These are phyloP conservation scores for Boletus sensibilis DNA, from an alignment of 768 basidiomycete species.

Conservation along the genomic window DNA sequence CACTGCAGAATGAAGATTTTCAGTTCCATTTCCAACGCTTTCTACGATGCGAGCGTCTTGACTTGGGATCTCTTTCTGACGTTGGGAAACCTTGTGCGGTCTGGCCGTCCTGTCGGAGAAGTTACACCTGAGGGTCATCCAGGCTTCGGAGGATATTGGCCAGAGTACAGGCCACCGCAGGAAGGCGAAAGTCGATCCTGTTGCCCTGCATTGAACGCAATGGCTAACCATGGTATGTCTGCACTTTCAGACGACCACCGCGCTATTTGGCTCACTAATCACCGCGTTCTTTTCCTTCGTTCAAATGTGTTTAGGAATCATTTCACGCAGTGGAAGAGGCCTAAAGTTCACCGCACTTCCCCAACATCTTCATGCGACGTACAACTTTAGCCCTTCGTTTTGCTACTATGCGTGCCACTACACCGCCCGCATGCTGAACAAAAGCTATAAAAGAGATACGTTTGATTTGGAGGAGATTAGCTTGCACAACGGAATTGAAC, in stretches of 20 bases:
- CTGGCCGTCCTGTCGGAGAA: conserved; percentile 42
- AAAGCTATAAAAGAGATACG: conserved; percentile 52
- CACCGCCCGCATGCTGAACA: conserved; percentile 55
- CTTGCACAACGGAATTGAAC: conserved; percentile 18
- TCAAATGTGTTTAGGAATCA: conserved; percentile 29
- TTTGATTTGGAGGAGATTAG: conserved; percentile 52
- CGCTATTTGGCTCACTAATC: background rate
- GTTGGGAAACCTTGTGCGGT: conserved; percentile 11
- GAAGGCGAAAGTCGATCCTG: conserved; percentile 66
- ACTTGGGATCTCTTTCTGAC: conserved; percentile 16
- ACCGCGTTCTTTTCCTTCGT: background rate
- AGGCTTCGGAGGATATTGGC: conserved; percentile 64
- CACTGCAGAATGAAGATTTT: conserved; percentile 6
- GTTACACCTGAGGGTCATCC: conserved; percentile 54
- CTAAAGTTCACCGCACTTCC: conserved; percentile 54
- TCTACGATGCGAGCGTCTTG: background rate
- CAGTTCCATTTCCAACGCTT: conserved; percentile 7
- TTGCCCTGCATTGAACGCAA: conserved; percentile 71
- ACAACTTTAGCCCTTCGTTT: conserved; percentile 69
- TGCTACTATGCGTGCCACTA: conserved; percentile 61
- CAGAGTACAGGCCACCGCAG: conserved; percentile 56
- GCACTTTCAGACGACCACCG: conserved; percentile 41
- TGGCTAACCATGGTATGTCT: conserved; percentile 78
- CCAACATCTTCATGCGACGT: conserved; percentile 47
- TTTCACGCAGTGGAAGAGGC: conserved; percentile 62